A percentile compares a stretch with the other conserved stretches of the same genome.
phyloP scores from a whole-genome alignment of 192 early-diverging fungal genomes.

The Chytriomyces hyalinus region DNA sequence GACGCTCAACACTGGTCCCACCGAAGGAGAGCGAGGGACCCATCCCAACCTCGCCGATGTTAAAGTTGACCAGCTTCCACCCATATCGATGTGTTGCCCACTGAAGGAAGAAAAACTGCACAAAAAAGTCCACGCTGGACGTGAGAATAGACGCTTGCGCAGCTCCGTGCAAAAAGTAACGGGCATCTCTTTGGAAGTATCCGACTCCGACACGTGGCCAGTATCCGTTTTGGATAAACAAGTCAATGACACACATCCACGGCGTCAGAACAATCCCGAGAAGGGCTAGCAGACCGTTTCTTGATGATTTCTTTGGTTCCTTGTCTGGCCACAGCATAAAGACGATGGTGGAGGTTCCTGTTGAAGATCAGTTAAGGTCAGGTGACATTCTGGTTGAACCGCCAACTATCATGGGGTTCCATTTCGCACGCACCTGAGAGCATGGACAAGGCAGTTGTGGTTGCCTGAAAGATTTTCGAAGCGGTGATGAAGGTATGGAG shows the following conservation, averaged over 20 bases:
- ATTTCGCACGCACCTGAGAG: background rate
- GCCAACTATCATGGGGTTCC: background rate
- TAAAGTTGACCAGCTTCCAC: background rate
- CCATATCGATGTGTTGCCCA: background rate
- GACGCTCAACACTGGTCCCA: background rate
- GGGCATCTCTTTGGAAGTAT: background rate
- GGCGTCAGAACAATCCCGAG: conserved; percentile 5
- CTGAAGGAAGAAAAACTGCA: background rate
- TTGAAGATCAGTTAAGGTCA: background rate
- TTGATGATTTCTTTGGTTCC: conserved; percentile 1
- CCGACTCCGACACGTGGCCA: background rate
- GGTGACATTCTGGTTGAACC: background rate
- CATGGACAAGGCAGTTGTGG: background rate
- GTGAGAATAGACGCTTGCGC: background rate
- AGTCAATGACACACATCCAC: conserved; percentile 4
- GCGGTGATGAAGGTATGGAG: background rate
- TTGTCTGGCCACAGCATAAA: conserved; percentile 16
- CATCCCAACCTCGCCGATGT: background rate
- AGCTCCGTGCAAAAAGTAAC: background rate
- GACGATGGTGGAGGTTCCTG: conserved; percentile 4
- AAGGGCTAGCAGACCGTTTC: conserved; percentile 8
- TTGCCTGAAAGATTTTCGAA: background rate
- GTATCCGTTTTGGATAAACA: conserved; percentile 7
- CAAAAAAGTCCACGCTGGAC: background rate
- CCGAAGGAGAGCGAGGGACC: background rate